Conservation (phyloP, 129 eudicot species). For the Mikania micrantha region DNA sequence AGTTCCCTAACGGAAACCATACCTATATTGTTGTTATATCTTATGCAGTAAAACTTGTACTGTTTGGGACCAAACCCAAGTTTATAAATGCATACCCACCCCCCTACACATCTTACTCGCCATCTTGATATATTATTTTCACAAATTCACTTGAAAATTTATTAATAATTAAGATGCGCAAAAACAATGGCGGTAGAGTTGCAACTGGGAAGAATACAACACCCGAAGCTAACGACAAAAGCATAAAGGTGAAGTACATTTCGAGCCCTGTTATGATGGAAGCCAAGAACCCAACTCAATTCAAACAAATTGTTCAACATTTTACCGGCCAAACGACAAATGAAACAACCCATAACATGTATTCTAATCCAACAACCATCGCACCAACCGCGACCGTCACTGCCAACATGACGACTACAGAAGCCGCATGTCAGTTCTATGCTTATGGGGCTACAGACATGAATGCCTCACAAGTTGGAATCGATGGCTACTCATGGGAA, state of each 20-base stretch:
- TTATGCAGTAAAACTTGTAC: slow-evolving; percentile 5
- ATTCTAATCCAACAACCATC: slow-evolving; percentile 1
- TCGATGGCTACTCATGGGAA: slow-evolving; percentile 16
- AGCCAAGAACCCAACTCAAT: slow-evolving; percentile 44
- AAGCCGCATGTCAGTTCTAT: not conserved
- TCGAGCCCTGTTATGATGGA: slow-evolving; percentile 45
- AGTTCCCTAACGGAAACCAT: not conserved
- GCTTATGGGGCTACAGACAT: not conserved
- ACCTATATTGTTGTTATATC: not conserved
- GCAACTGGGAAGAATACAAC: slow-evolving; percentile 7
- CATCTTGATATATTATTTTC: too few species aligned
- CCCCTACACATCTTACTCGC: not conserved
- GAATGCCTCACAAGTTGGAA: slow-evolving; percentile 1
- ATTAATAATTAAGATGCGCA: slow-evolving; percentile 22
- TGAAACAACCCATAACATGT: not conserved
- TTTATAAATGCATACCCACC: slow-evolving; percentile 19
- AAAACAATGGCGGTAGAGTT: slow-evolving; percentile 1
- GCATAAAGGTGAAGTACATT: slow-evolving; percentile 47
- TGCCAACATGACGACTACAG: not conserved
- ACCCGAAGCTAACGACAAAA: slow-evolving; percentile 5
- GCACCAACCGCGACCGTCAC: not conserved
- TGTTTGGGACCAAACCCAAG: not conserved
- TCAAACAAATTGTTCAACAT: slow-evolving; percentile 43
- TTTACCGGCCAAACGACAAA: slow-evolving; percentile 33
- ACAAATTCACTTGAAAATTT: too few species aligned